Conservation (phyloP, 805 yeast genomes). For the Nakazawaea wyomingensis region DNA sequence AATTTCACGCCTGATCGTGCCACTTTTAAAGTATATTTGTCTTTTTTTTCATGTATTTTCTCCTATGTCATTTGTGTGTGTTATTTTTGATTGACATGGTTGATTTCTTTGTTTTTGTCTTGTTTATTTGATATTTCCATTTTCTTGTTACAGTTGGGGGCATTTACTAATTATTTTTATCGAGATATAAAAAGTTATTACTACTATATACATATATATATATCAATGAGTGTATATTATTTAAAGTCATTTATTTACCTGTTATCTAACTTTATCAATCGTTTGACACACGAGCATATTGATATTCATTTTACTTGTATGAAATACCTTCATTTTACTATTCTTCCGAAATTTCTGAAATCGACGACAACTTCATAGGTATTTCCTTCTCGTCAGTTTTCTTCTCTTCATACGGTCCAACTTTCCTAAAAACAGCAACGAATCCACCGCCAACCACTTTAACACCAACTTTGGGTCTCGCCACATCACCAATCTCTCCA, state of each 20-base stretch:
- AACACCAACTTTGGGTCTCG: constrained; percentile 46
- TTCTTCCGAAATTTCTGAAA: too few relatives aligned
- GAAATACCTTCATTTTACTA: too few relatives aligned
- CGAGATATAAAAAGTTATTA: background rate
- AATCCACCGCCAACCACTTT: constrained; percentile 48
- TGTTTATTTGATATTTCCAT: background rate
- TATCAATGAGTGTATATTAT: too few relatives aligned
- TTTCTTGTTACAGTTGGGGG: background rate
- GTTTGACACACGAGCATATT: too few relatives aligned
- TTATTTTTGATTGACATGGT: background rate
- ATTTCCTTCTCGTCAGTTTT: background rate
- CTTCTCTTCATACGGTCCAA: constrained; percentile 19
- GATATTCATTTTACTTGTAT: too few relatives aligned
- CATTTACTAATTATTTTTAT: background rate
- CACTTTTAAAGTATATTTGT: too few relatives aligned
- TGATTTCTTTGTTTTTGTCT: background rate
- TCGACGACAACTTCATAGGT: too few relatives aligned
- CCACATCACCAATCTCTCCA: constrained; percentile 36
- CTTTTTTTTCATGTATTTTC: too few relatives aligned
- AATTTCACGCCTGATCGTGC: background rate
- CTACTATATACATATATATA: background rate
- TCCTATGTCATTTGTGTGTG: too few relatives aligned
- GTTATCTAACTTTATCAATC: background rate
- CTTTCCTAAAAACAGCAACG: constrained; percentile 36
- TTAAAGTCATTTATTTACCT: background rate